Percentiles rank a stretch among this genome's conserved stretches.
Conservation (phyloP, 371 early-diverging fungal genomes). For the Haplosporangium sp. region DNA sequence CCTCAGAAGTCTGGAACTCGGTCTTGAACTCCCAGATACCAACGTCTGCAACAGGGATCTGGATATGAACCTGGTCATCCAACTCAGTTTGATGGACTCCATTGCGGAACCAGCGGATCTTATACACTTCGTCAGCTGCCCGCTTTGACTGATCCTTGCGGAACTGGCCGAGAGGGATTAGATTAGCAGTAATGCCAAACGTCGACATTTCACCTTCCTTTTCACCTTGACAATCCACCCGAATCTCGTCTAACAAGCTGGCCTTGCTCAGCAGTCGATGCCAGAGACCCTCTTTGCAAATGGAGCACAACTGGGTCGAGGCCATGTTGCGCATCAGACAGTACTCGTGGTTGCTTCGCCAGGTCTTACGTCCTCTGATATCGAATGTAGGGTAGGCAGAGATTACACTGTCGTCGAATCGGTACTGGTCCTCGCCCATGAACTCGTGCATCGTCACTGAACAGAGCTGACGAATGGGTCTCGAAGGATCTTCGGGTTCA, state of each 20-base stretch:
- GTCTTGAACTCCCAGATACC: conserved; percentile 55
- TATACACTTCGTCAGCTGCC: conserved; percentile 37
- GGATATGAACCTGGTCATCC: conserved; percentile 26
- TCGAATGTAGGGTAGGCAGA: conserved; percentile 64
- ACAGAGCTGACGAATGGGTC: conserved; percentile 66
- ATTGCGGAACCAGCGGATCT: conserved; percentile 53
- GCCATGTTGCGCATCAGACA: conserved; percentile 76
- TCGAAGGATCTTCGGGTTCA: conserved; percentile 20
- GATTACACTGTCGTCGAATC: conserved; percentile 54
- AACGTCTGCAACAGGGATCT: conserved; percentile 20
- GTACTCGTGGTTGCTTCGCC: conserved; percentile 64
- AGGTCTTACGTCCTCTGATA: conserved; percentile 52
- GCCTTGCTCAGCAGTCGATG: conserved; percentile 58
- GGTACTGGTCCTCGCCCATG: conserved; percentile 58
- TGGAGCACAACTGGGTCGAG: conserved; percentile 58
- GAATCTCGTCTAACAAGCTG: conserved; percentile 62
- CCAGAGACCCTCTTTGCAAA: conserved; percentile 73
- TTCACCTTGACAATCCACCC: conserved; percentile 28
- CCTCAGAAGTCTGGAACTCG: conserved; percentile 54
- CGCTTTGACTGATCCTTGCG: conserved; percentile 48
- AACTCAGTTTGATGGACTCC: conserved; percentile 33
- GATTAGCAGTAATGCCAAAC: conserved; percentile 28
- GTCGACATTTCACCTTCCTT: neutral
- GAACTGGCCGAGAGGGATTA: conserved; percentile 61
- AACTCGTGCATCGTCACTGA: conserved; percentile 65